Conservation (phyloP, 495 filamentous ascomycete genomes). For the Xylaria sp. region DNA sequence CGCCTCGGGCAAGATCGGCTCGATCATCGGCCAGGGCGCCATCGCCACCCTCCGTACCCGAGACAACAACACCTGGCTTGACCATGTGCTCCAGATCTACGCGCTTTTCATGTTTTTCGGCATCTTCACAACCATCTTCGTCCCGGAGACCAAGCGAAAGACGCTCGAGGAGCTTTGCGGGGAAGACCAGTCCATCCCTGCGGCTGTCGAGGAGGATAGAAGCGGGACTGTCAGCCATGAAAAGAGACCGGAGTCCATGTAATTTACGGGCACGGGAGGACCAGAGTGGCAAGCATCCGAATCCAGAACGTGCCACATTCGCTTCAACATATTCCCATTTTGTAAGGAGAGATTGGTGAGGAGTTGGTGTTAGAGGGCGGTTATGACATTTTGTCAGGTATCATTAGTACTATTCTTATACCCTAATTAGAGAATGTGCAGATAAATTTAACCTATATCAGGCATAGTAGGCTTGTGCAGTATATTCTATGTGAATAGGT, state of each 20-base stretch:
- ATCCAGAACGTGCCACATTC: background rate
- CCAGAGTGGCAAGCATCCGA: background rate
- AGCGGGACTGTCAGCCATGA: slow-evolving; percentile 27
- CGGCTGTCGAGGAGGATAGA: slow-evolving; percentile 4
- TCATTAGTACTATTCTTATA: slow-evolving; percentile 8
- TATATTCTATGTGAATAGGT: background rate
- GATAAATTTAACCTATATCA: background rate
- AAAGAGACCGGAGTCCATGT: slow-evolving; percentile 36
- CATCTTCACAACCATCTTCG: slow-evolving; percentile 67
- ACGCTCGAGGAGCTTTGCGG: slow-evolving; percentile 67
- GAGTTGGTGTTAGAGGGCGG: slow-evolving; percentile 10
- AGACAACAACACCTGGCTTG: slow-evolving; percentile 65
- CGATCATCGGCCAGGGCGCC: slow-evolving; percentile 67
- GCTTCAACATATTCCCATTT: slow-evolving; percentile 1
- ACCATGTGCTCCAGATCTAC: slow-evolving; percentile 83
- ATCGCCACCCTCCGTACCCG: slow-evolving; percentile 58
- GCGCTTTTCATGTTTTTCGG: slow-evolving; percentile 82
- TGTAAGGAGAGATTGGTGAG: background rate
- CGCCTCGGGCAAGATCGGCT: slow-evolving; percentile 82
- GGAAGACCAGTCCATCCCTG: slow-evolving; percentile 45
- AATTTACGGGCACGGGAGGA: background rate
- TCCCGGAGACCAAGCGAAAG: slow-evolving; percentile 79
- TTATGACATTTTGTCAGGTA: background rate
- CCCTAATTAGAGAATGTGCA: slow-evolving; percentile 8
- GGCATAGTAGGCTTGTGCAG: background rate